Percentiles rank a stretch among this genome's conserved stretches.
These are phyloP conservation scores for Cladophialophora bantiana DNA, from an alignment of 2,329 filamentous ascomycete genomes.

Conservation along the genomic window DNA sequence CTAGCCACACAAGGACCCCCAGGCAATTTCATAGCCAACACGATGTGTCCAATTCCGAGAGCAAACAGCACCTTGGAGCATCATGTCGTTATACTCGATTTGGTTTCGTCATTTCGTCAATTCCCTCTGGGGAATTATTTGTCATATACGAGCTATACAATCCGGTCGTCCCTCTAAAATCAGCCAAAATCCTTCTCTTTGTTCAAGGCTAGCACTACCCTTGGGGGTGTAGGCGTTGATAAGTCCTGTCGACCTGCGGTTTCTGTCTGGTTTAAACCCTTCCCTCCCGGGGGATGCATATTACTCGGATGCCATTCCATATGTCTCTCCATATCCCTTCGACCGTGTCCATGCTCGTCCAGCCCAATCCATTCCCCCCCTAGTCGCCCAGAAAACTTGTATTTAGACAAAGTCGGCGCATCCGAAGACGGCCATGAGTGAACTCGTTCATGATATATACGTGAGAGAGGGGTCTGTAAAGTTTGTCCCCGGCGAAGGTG, in stretches of 20 bases:
- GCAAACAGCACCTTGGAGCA: neutral
- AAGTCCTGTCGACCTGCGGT: conserved; percentile 31
- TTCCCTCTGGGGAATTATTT: conserved; percentile 27
- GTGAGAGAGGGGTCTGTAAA: conserved; percentile 12
- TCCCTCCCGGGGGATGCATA: conserved; percentile 17
- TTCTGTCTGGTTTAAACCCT: conserved; percentile 14
- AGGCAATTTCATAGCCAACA: neutral
- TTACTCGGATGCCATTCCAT: conserved; percentile 5
- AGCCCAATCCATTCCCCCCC: neutral
- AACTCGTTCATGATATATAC: conserved; percentile 24
- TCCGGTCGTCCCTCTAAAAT: conserved; percentile 3
- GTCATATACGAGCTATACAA: conserved; percentile 27
- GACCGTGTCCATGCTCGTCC: neutral
- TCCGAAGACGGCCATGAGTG: conserved; percentile 11
- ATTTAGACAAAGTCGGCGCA: conserved; percentile 14
- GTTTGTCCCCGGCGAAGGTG: neutral
- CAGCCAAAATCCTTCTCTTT: conserved; percentile 15
- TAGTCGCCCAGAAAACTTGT: conserved; percentile 15
- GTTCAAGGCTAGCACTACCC: conserved; percentile 10
- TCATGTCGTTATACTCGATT: neutral
- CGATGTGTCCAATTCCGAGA: neutral
- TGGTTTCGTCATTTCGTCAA: conserved; percentile 28
- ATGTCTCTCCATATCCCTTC: neutral
- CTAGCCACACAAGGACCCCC: conserved; percentile 14
- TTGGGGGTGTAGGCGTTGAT: conserved; percentile 15